Evolutionary conservation across 2,329 filamentous ascomycete species (phyloP).

Genomic region (Colletotrichum horii): DNA sequence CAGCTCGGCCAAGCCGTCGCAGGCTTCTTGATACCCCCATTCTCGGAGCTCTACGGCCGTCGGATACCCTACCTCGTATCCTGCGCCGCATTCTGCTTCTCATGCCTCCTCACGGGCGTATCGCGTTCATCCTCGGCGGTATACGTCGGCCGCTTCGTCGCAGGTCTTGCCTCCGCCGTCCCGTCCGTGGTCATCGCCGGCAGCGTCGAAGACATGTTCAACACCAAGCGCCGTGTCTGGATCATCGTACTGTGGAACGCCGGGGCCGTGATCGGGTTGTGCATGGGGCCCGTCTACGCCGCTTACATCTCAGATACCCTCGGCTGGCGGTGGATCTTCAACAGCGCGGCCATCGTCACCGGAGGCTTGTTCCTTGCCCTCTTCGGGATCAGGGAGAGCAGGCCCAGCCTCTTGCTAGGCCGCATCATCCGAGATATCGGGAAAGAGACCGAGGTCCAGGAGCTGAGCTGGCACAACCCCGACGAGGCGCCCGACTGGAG

Average conservation of each 20-base stretch:
- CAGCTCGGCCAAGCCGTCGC: conserved; percentile 41
- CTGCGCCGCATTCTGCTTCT: conserved; percentile 34
- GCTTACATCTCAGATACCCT: conserved; percentile 41
- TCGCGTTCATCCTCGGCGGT: conserved; percentile 39
- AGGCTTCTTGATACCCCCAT: conserved; percentile 41
- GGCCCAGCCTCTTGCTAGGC: conserved; percentile 46
- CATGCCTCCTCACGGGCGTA: conserved; percentile 41
- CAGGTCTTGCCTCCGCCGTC: conserved; percentile 50
- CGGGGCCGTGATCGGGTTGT: conserved; percentile 45
- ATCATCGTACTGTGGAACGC: conserved; percentile 49
- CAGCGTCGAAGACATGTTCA: conserved; percentile 55
- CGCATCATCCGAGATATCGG: conserved; percentile 21
- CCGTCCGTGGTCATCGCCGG: conserved; percentile 52
- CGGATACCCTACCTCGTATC: conserved; percentile 37
- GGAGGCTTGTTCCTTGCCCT: conserved; percentile 37
- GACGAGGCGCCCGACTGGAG: conserved; percentile 40
- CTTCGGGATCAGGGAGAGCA: conserved; percentile 44
- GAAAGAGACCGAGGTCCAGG: conserved; percentile 3
- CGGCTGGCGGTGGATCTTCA: conserved; percentile 51
- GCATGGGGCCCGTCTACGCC: conserved; percentile 48
- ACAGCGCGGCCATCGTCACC: conserved; percentile 43
- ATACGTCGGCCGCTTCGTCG: conserved; percentile 45
- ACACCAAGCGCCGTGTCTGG: conserved; percentile 49
- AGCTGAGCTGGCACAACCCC: conserved; percentile 37
- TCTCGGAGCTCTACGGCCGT: conserved; percentile 41